Evolutionary conservation across 345 rosid genomes (phyloP).

Genomic region (Eucalyptus leucophloia): DNA sequence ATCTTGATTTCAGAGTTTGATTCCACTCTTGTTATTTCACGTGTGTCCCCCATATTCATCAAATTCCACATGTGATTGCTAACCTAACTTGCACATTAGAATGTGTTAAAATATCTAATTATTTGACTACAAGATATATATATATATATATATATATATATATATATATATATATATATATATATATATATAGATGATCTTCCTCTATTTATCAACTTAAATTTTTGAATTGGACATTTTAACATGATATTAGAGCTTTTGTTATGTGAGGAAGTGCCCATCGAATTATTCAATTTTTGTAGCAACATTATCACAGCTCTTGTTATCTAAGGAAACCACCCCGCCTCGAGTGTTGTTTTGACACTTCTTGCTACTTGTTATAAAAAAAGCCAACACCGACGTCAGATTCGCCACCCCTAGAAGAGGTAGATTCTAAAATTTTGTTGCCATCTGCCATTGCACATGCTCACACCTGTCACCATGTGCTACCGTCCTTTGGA

Average conservation of each 20-base stretch:
- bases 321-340: background rate
- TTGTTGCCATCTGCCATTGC: background rate
- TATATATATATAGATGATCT: background rate
- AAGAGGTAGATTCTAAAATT: too few species aligned
- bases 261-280: background rate
- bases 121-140: background rate
- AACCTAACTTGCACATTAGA: background rate
- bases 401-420: background rate
- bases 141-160: background rate
- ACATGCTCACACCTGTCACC: background rate
- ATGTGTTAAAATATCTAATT: background rate
- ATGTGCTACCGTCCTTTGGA: background rate
- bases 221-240: rapidly evolving
- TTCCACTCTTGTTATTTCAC: background rate
- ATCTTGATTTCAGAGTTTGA: background rate
- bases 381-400: background rate
- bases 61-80: background rate
- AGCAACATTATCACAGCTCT: background rate
- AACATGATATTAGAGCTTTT: background rate
- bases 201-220: rapidly evolving
- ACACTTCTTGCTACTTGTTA: background rate
- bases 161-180: background rate
- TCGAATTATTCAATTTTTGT: background rate
- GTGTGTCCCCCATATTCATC: background rate
- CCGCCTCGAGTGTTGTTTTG: background rate